Percentiles rank a stretch among this genome's conserved stretches.
Conservation (phyloP, 805 yeast genomes). For the Candida chilensis region DNA sequence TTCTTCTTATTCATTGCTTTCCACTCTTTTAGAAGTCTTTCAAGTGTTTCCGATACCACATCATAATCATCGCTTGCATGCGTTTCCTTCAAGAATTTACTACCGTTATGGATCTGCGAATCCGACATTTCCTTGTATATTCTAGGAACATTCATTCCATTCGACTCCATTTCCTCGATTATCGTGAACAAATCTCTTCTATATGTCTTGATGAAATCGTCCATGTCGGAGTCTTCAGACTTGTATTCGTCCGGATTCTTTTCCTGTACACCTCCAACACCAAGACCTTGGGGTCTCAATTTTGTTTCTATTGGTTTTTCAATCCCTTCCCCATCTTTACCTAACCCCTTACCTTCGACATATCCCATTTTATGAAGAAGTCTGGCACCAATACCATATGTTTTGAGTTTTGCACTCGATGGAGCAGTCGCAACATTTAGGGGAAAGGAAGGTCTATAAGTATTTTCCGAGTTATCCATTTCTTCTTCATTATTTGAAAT, state of each 20-base stretch:
- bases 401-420: neutral
- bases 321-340: conserved; percentile 64
- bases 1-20: conserved; percentile 7
- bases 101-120: conserved; percentile 2
- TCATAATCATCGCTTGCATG: neutral
- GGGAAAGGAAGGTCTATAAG: no score
- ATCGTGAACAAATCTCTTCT: conserved; percentile 18
- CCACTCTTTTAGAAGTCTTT: conserved; percentile 13
- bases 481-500: no score
- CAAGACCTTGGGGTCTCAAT: conserved; percentile 56
- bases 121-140: conserved; percentile 23
- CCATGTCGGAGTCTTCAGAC: conserved; percentile 6
- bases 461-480: no score
- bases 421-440: no score
- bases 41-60: conserved; percentile 7
- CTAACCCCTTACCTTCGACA: conserved; percentile 78
- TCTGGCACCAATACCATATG: conserved; percentile 81
- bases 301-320: conserved; percentile 70
- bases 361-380: conserved; percentile 83
- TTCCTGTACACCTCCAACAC: conserved; percentile 59
- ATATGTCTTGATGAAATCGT: conserved; percentile 2
- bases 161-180: conserved; percentile 23
- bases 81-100: neutral
- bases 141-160: conserved; percentile 24
- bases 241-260: conserved; percentile 9